Evolutionary conservation across 257 asterid genomes (phyloP).

Genomic region (Paulownia fortunei): DNA sequence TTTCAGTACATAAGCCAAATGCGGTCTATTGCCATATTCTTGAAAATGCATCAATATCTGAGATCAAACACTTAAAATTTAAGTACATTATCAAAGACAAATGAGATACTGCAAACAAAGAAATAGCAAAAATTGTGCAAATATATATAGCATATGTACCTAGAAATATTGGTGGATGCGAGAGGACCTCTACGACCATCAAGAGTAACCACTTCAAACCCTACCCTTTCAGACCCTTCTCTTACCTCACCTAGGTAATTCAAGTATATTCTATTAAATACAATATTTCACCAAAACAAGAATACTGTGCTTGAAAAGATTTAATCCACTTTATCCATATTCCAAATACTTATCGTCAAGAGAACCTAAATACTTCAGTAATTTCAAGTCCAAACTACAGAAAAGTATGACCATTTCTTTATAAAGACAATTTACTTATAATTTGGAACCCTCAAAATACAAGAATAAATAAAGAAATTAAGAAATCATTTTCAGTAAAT

Average conservation of each 20-base stretch:
- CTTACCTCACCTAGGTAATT: conserved; percentile 67
- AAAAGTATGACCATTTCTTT: background rate
- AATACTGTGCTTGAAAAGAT: background rate
- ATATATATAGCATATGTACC: conserved; percentile 37
- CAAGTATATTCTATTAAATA: conserved; percentile 6
- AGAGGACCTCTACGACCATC: conserved; percentile 77
- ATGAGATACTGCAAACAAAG: background rate
- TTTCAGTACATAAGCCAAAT: background rate
- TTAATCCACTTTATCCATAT: background rate
- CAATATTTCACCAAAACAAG: conserved; percentile 16
- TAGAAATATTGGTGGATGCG: conserved; percentile 59
- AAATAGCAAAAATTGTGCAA: background rate
- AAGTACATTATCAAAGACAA: background rate
- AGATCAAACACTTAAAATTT: background rate
- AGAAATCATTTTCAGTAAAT: background rate
- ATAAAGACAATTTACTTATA: no score
- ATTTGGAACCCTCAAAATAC: no score
- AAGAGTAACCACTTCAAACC: conserved; percentile 82
- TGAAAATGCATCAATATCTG: background rate
- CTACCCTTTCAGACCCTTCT: conserved; percentile 75
- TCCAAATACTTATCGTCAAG: conserved; percentile 10
- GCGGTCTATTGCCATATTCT: no score
- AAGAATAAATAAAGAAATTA: background rate
- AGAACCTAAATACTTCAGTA: background rate
- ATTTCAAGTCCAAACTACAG: conserved; percentile 1